phyloP scores from a whole-genome alignment of 768 basidiomycete species.

The Holtermanniella nyarrowii region DNA sequence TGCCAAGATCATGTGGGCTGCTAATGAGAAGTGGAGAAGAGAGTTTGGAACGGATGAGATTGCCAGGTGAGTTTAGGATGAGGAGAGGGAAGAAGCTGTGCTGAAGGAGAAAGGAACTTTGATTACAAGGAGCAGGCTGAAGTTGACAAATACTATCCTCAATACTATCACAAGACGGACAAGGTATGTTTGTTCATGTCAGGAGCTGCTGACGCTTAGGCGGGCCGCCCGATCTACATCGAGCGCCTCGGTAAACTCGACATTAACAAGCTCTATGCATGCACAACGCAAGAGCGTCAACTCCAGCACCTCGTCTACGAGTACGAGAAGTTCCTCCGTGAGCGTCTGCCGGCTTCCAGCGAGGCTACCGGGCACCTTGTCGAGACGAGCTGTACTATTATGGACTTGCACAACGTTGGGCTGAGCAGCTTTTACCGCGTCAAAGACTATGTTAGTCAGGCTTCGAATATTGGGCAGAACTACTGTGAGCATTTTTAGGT shows the following conservation, averaged over 20 bases:
- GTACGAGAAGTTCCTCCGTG: constrained; percentile 76
- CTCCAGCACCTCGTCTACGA: constrained; percentile 79
- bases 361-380: constrained; percentile 66
- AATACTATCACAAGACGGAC: constrained; percentile 93
- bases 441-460: constrained; percentile 76
- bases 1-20: constrained; percentile 73
- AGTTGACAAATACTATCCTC: constrained; percentile 88
- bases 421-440: constrained; percentile 67
- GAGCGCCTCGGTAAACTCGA: constrained; percentile 86
- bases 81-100: constrained; percentile 1
- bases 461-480: constrained; percentile 73
- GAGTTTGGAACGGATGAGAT: constrained; percentile 51
- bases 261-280: constrained; percentile 64
- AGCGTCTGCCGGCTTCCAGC: constrained; percentile 67
- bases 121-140: constrained; percentile 69
- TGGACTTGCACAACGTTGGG: constrained; percentile 62
- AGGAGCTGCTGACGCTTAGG: constrained; percentile 45
- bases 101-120: constrained; percentile 53
- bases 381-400: constrained; percentile 94
- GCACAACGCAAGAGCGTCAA: constrained; percentile 78
- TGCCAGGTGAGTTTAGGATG: constrained; percentile 34
- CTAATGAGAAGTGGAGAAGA: constrained; percentile 79
- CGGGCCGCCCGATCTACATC: constrained; percentile 90
- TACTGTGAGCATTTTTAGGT: constrained; percentile 45
- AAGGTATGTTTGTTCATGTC: constrained; percentile 49